Conservation (phyloP, 2,329 filamentous ascomycete species). For the Curvularia hawaiiensis region DNA sequence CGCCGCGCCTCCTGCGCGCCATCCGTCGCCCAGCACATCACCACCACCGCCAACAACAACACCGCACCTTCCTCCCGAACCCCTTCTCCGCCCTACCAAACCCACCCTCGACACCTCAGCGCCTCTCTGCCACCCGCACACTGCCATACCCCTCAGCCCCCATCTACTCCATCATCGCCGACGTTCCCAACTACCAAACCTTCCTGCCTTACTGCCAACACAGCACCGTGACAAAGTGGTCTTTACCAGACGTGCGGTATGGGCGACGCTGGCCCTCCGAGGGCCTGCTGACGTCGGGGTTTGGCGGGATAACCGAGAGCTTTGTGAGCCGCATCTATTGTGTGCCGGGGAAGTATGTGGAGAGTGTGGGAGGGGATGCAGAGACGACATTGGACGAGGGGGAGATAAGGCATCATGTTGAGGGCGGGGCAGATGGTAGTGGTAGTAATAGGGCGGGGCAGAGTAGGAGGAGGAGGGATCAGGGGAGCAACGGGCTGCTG, state of each 20-base stretch:
- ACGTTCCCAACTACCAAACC: slow-evolving; percentile 76
- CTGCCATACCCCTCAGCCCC: slow-evolving; percentile 73
- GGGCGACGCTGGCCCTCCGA: slow-evolving; percentile 69
- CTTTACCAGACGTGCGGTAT: slow-evolving; percentile 55
- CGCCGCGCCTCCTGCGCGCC: slow-evolving; percentile 16
- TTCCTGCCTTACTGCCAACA: slow-evolving; percentile 93
- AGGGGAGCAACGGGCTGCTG: slow-evolving; percentile 56
- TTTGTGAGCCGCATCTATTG: slow-evolving; percentile 84
- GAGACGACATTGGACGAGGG: slow-evolving; percentile 51
- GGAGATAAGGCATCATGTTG: slow-evolving; percentile 51
- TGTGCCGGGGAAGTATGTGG: slow-evolving; percentile 72
- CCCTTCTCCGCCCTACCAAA: slow-evolving; percentile 45
- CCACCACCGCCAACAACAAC: slow-evolving; percentile 27
- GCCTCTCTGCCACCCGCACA: slow-evolving; percentile 72
- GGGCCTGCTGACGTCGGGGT: slow-evolving; percentile 83
- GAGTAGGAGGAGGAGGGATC: slow-evolving; percentile 4
- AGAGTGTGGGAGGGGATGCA: slow-evolving; percentile 72
- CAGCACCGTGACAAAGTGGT: slow-evolving; percentile 78
- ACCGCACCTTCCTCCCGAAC: slow-evolving; percentile 53
- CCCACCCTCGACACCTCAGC: slow-evolving; percentile 58
- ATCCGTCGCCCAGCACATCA: slow-evolving; percentile 2
- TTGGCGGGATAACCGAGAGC: slow-evolving; percentile 79
- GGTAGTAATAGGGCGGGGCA: too few relatives aligned
- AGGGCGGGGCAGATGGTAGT: slow-evolving; percentile 11
- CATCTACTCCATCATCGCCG: slow-evolving; percentile 86